phyloP scores from a whole-genome alignment of 139 green algal genomes.

The Trebouxia sp. region DNA sequence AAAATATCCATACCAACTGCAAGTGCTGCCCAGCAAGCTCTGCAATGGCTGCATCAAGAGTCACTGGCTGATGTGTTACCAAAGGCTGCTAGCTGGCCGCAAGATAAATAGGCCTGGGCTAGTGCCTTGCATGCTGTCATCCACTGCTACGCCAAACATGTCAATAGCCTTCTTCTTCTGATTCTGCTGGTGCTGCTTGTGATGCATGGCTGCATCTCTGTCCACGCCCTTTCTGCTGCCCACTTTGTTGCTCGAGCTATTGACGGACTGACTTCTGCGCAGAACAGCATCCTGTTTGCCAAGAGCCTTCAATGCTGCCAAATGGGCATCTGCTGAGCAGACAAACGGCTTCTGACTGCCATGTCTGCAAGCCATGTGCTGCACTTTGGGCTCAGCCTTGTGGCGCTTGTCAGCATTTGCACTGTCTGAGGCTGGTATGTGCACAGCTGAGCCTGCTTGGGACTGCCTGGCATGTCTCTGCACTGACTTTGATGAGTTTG shows the following conservation, averaged over 20 bases:
- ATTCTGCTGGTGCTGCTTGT: background rate
- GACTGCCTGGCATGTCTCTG: no score
- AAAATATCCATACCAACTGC: no score
- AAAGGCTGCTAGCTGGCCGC: slow-evolving; percentile 4
- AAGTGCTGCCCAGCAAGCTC: no score
- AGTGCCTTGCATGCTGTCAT: background rate
- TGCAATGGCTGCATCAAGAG: background rate
- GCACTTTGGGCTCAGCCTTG: no score
- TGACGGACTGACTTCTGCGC: no score
- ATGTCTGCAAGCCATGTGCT: no score
- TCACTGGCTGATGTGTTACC: background rate
- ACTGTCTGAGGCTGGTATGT: no score
- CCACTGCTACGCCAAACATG: slow-evolving; percentile 1
- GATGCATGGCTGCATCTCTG: no score
- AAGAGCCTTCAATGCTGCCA: slow-evolving; percentile 3
- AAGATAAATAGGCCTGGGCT: background rate
- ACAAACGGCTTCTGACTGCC: no score
- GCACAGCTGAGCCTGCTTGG: no score
- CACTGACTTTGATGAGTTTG: no score
- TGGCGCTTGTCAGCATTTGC: no score
- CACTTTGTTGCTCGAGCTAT: background rate
- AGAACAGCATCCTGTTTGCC: background rate
- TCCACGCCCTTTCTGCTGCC: background rate
- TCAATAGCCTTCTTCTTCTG: background rate
- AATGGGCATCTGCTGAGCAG: background rate